These are phyloP conservation scores for Teratosphaeria epicoccoides DNA, from an alignment of 2,329 filamentous ascomycete genomes.

Conservation along the genomic window DNA sequence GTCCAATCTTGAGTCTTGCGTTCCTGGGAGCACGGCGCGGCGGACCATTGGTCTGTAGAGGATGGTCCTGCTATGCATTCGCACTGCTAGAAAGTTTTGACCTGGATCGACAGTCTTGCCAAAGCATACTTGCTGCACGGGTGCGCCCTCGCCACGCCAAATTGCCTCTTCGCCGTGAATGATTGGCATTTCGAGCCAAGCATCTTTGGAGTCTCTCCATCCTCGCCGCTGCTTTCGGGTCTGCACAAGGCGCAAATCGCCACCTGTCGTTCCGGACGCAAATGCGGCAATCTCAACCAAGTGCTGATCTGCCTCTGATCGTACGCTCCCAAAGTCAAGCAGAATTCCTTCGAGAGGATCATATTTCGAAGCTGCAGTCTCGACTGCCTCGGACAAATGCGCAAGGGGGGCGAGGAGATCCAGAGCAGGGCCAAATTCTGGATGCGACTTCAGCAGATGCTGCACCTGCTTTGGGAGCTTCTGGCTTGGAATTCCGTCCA, in stretches of 20 bases:
- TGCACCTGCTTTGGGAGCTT: slow-evolving; percentile 12
- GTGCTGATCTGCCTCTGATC: slow-evolving; percentile 27
- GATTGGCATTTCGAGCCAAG: slow-evolving; percentile 39
- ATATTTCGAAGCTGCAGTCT: slow-evolving; percentile 21
- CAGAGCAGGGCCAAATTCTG: slow-evolving; percentile 15
- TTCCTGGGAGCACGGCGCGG: slow-evolving; percentile 2
- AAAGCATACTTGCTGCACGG: slow-evolving; percentile 47
- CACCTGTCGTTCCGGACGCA: slow-evolving; percentile 44
- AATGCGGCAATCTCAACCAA: slow-evolving; percentile 26
- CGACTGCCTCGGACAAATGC: slow-evolving; percentile 24
- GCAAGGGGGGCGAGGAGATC: slow-evolving; percentile 11
- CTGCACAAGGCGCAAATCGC: slow-evolving; percentile 46
- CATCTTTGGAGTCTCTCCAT: slow-evolving; percentile 41
- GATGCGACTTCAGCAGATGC: slow-evolving; percentile 9
- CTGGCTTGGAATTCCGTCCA: neutral
- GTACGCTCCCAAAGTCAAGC: slow-evolving; percentile 47
- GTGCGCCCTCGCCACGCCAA: slow-evolving; percentile 46
- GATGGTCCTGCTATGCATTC: slow-evolving; percentile 35
- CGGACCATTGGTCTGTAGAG: slow-evolving; percentile 37
- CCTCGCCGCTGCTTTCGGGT: slow-evolving; percentile 43
- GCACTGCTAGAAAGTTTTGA: slow-evolving; percentile 40
- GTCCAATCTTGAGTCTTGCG: slow-evolving; percentile 42
- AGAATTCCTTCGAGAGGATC: slow-evolving; percentile 35
- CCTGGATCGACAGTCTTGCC: slow-evolving; percentile 33
- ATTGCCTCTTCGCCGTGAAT: slow-evolving; percentile 39